Percentiles rank a stretch among this genome's conserved stretches.
phyloP scores from a whole-genome alignment of 768 basidiomycete genomes.

The Boletus reticuloceps region DNA sequence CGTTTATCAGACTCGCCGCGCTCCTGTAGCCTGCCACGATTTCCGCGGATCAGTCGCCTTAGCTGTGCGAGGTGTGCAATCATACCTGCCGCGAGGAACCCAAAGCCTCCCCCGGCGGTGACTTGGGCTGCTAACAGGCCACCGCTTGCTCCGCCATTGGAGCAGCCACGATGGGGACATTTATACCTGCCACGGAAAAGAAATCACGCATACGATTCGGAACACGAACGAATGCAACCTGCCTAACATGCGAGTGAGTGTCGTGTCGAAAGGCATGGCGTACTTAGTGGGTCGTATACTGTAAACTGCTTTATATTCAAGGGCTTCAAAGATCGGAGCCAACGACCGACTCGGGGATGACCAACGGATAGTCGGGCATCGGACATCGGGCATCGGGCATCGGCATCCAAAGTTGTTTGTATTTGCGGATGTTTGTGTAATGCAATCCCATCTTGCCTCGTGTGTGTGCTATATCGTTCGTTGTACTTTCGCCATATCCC shows the following conservation, averaged over 20 bases:
- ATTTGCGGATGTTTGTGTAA: conserved; percentile 36
- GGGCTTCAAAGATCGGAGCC: no score
- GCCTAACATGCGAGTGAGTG: conserved; percentile 53
- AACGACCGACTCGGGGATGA: no score
- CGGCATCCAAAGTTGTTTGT: conserved; percentile 1
- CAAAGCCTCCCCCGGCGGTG: conserved; percentile 69
- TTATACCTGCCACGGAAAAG: conserved; percentile 39
- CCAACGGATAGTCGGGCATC: neutral
- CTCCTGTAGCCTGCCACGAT: conserved; percentile 44
- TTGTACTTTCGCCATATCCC: conserved; percentile 18
- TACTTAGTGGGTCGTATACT: no score
- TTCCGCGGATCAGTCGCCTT: conserved; percentile 2
- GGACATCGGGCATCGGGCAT: no score
- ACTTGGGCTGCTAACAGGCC: conserved; percentile 61
- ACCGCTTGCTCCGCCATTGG: conserved; percentile 72
- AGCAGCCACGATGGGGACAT: conserved; percentile 58
- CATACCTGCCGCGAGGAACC: conserved; percentile 66
- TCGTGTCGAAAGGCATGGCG: conserved; percentile 32
- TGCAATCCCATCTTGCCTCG: conserved; percentile 14
- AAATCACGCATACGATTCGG: neutral
- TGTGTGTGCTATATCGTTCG: conserved; percentile 22
- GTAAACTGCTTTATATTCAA: no score
- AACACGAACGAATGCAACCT: conserved; percentile 14
- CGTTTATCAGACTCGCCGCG: conserved; percentile 42
- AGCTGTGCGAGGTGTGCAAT: neutral